Conservation (phyloP, 2,329 filamentous ascomycete genomes). For the Bertia moriformis region DNA sequence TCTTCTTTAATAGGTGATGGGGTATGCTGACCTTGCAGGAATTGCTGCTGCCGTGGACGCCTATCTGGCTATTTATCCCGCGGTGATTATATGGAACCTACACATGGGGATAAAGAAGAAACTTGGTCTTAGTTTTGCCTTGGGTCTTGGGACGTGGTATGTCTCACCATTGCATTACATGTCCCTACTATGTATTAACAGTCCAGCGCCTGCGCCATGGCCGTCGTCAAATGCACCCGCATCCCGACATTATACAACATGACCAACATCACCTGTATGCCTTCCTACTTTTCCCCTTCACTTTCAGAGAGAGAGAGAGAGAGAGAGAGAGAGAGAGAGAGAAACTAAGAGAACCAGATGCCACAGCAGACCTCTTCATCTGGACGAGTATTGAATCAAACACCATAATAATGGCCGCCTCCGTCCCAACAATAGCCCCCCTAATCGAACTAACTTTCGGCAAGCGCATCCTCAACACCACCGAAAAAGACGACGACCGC, state of each 20-base stretch:
- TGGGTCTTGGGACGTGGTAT: slow-evolving; percentile 22
- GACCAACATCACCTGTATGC: slow-evolving; percentile 15
- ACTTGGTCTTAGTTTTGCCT: slow-evolving; percentile 18
- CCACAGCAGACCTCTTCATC: slow-evolving; percentile 23
- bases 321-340: neutral
- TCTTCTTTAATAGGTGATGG: no score
- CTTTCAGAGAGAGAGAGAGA: no score
- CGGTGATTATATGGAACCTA: slow-evolving; percentile 17
- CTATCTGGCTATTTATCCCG: slow-evolving; percentile 24
- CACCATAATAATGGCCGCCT: slow-evolving; percentile 19
- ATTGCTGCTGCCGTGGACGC: no score
- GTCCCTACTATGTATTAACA: neutral
- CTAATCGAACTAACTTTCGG: slow-evolving; percentile 4
- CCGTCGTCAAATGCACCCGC: slow-evolving; percentile 15
- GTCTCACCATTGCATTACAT: slow-evolving; percentile 3
- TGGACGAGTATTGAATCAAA: slow-evolving; percentile 24
- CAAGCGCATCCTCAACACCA: neutral
- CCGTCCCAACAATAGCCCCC: slow-evolving; percentile 17
- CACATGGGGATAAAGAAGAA: slow-evolving; percentile 24
- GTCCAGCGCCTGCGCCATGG: slow-evolving; percentile 14
- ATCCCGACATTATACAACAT: slow-evolving; percentile 10
- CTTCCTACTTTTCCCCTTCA: slow-evolving; percentile 12
- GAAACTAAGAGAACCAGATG: slow-evolving; percentile 11
- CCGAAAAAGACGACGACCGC: neutral
- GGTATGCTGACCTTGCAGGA: no score